Conservation (phyloP, 345 rosid species). For the Ceriops tagal region DNA sequence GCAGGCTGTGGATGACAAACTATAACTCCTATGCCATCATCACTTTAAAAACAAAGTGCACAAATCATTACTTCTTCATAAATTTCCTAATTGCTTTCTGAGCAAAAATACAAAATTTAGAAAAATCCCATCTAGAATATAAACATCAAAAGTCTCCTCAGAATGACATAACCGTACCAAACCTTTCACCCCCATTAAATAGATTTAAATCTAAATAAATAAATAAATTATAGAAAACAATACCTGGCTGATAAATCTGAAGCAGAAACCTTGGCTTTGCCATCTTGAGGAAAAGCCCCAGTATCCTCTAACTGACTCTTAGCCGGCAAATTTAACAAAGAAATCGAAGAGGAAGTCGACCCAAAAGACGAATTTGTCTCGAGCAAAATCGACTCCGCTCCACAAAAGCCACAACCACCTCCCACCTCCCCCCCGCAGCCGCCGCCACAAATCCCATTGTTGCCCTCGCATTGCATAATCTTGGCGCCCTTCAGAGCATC, state of each 20-base stretch:
- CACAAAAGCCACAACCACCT: conserved; percentile 24
- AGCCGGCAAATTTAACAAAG: conserved; percentile 56
- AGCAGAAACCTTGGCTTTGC: conserved; percentile 29
- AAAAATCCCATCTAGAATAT: too few species aligned
- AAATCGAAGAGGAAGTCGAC: conserved; percentile 65
- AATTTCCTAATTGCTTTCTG: too few species aligned
- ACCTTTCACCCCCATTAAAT: too few species aligned
- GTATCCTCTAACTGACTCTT: conserved; percentile 44
- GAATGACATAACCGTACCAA: too few species aligned
- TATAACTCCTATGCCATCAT: conserved; percentile 22
- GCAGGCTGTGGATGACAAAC: conserved; percentile 21
- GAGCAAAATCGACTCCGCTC: conserved; percentile 62
- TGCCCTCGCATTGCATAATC: conserved; percentile 36
- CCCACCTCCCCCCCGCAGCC: neutral
- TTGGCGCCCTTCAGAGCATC: conserved; percentile 66
- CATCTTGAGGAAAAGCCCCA: conserved; percentile 25
- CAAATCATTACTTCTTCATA: conserved; percentile 4
- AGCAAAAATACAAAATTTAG: too few species aligned
- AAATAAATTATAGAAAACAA: neutral
- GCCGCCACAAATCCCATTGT: neutral
- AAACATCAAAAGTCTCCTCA: too few species aligned
- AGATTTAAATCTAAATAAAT: too few species aligned
- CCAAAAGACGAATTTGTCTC: conserved; percentile 80
- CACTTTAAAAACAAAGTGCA: conserved; percentile 30
- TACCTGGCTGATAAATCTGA: conserved; percentile 53